Conservation (phyloP, 1,284 basidiomycete species). For the Stygiomarasmius scandens region DNA sequence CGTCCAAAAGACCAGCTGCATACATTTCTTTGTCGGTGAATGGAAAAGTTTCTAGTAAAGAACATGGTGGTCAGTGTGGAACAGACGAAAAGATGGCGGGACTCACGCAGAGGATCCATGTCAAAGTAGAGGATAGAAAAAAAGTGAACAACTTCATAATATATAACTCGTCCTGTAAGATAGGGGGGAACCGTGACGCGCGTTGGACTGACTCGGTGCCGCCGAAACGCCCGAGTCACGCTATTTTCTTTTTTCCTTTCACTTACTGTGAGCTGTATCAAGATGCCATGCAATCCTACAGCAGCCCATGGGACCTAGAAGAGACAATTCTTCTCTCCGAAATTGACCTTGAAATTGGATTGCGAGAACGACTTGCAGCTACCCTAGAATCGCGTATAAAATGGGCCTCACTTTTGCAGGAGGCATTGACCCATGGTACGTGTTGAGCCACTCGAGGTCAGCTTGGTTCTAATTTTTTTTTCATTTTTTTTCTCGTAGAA, state of each 20-base stretch:
- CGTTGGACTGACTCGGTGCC: too few species aligned
- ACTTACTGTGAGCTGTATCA: not conserved
- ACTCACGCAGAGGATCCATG: too few species aligned
- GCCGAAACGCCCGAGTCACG: not conserved
- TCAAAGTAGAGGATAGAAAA: too few species aligned
- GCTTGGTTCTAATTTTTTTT: not conserved
- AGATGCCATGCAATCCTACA: not conserved
- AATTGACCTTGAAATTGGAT: conserved; percentile 64
- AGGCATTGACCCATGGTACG: conserved; percentile 45
- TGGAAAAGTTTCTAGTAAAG: too few species aligned
- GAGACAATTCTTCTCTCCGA: conserved; percentile 36
- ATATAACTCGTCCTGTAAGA: too few species aligned
- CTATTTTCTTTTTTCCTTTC: too few species aligned
- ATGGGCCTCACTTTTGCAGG: conserved; percentile 64
- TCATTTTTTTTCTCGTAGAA: conserved; percentile 6
- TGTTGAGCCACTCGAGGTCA: conserved; percentile 7
- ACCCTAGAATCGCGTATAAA: conserved; percentile 64
- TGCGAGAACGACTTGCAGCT: conserved; percentile 56
- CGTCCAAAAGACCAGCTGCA: too few species aligned
- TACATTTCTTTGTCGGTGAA: too few species aligned
- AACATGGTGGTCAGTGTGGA: too few species aligned
- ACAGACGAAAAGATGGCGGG: too few species aligned
- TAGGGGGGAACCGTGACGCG: too few species aligned
- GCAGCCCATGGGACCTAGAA: not conserved
- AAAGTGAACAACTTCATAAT: too few species aligned